Base-by-base conservation (phyloP, 441 rosid species). In the Erodium trifolium region DNA sequence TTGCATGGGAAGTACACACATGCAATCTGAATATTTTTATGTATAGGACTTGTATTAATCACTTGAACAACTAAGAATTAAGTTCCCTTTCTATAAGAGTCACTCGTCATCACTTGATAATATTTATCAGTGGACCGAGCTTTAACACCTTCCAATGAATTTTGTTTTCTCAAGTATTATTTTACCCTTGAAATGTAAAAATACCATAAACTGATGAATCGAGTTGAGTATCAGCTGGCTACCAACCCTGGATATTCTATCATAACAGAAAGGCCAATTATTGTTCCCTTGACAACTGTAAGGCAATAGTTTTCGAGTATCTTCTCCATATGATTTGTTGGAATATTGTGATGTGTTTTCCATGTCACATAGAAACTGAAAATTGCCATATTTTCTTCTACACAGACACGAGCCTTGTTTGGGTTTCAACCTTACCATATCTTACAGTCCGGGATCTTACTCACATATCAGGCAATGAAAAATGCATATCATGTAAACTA, bases 251-350 rank as follows among this genome's bases (percentile, higher is more conserved):
- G 64, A 18, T 59, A 59, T 59, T 59, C 19, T 59, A 9, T 18
- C 13, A 17, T 59, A 59, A 62, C 65, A 62, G 65, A 62, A 62
- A 62, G 65, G 65, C 65, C 65, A 62, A 37, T 62, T 19, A 27
- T 62, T 62, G 35, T 62, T 62, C 5, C 65, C 8, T 62, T 62
- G 65, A 62, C 65, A 62, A 23, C 65, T 62, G 34, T 23, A 18
- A 18, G 35, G 65, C 35, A 62, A 62, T 27, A 62, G 35, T 62
- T 62, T 41, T 10, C 23, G 35, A 62, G 35, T 62, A 62, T 62
- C 65, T 62, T 62, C 65, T 62, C 65, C 65, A 62, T 62, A 23
- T 62, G 65, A 23, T 62, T 62, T 62, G 65, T 27, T 62, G 65
- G 65, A 62, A 62, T 62, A 62, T 62, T 23, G 19, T 62, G 65